Conservation (phyloP, 2,329 filamentous ascomycete species). For the Fusarium sp. region DNA sequence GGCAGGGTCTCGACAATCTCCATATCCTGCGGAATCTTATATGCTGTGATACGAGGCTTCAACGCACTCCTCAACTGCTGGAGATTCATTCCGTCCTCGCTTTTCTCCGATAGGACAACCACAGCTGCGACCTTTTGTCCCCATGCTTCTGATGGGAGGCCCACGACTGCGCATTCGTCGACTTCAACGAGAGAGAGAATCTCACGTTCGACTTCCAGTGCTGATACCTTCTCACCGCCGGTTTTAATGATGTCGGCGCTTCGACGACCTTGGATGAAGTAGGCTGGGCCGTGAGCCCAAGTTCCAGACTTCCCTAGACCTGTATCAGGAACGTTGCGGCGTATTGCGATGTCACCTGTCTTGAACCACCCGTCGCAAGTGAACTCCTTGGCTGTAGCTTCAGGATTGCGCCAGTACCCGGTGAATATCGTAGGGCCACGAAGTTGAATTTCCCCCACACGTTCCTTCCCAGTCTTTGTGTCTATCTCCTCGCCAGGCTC, state of each 20-base stretch:
- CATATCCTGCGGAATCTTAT: constrained; percentile 94
- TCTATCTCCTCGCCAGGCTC: constrained; percentile 69
- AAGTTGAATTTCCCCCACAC: constrained; percentile 83
- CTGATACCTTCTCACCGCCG: constrained; percentile 90
- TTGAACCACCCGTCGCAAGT: constrained; percentile 22
- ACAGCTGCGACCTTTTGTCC: constrained; percentile 94
- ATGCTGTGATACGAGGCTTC: constrained; percentile 79
- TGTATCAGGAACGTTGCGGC: constrained; percentile 55
- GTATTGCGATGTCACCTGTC: constrained; percentile 16
- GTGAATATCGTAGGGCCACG: constrained; percentile 7
- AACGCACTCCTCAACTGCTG: constrained; percentile 81
- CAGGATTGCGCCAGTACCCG: constrained; percentile 14
- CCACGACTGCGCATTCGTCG: constrained; percentile 87
- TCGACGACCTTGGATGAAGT: constrained; percentile 90
- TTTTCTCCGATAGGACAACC: constrained; percentile 74
- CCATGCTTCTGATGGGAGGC: constrained; percentile 88
- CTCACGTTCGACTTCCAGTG: constrained; percentile 93
- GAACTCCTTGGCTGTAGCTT: constrained; percentile 14
- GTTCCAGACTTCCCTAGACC: constrained; percentile 57
- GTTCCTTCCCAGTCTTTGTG: constrained; percentile 64
- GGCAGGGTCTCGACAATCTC: constrained; percentile 83
- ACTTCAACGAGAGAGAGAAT: constrained; percentile 85
- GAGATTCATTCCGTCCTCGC: constrained; percentile 71
- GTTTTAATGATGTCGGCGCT: constrained; percentile 98
- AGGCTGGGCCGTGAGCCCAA: constrained; percentile 77